phyloP scores from a whole-genome alignment of 768 basidiomycete species.

The Phaeolepiota aurea region DNA sequence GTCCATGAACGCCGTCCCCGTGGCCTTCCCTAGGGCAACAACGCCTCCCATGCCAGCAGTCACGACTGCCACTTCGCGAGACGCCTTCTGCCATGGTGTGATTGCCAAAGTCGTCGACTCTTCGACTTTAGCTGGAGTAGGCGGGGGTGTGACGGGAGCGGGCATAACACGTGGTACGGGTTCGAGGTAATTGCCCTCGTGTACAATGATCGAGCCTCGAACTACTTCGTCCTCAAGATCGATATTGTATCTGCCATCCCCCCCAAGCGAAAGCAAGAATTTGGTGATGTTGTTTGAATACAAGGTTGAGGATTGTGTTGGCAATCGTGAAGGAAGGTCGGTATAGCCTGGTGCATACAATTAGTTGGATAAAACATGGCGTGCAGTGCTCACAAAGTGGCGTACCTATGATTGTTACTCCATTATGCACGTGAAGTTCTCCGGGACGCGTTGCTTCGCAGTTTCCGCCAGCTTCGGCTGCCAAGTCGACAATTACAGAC shows the following conservation, averaged over 20 bases:
- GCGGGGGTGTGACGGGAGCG: constrained; percentile 44
- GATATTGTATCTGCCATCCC: constrained; percentile 51
- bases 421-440: constrained; percentile 55
- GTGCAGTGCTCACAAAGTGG: neutral
- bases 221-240: constrained; percentile 81
- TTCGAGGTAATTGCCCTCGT: constrained; percentile 56
- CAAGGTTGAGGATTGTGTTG: constrained; percentile 82
- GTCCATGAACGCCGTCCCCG: constrained; percentile 79
- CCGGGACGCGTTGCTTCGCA: constrained; percentile 79
- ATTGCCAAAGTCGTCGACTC: constrained; percentile 47
- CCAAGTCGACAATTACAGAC: constrained; percentile 81
- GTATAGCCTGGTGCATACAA: constrained; percentile 50
- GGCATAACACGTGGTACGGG: constrained; percentile 64
- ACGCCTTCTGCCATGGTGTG: constrained; percentile 81
- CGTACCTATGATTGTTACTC: constrained; percentile 76
- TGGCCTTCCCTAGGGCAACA: constrained; percentile 70
- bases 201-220: constrained; percentile 69
- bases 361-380: neutral
- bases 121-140: constrained; percentile 36
- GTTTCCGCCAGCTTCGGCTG: constrained; percentile 87
- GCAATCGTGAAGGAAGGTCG: constrained; percentile 80
- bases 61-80: constrained; percentile 63
- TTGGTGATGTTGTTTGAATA: constrained; percentile 92
- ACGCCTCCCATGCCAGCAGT: constrained; percentile 71
- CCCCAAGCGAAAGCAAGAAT: constrained; percentile 75